These are phyloP conservation scores for Diaporthe sp. DNA, from an alignment of 2,329 filamentous ascomycete species.

Conservation along the genomic window DNA sequence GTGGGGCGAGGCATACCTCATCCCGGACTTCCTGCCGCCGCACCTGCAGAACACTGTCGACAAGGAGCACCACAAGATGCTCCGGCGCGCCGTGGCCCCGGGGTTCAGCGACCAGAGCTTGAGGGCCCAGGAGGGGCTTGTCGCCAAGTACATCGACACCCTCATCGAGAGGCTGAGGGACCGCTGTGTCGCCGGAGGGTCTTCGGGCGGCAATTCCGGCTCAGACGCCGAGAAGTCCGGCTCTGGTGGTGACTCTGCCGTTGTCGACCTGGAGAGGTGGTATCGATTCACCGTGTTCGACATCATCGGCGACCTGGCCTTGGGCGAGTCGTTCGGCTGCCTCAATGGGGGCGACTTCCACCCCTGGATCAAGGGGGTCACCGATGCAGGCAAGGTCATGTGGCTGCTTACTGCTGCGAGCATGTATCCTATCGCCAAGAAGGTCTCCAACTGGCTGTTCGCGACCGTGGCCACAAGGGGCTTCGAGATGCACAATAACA, in stretches of 20 bases:
- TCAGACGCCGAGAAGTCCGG: background rate
- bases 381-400: conserved; percentile 18
- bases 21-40: conserved; percentile 4
- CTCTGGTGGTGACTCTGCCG: background rate
- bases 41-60: conserved; percentile 40
- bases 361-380: conserved; percentile 18
- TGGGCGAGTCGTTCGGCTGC: conserved; percentile 32
- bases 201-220: background rate
- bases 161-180: conserved; percentile 42
- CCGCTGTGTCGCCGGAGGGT: background rate
- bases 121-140: conserved; percentile 48
- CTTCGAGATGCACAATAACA: conserved; percentile 16
- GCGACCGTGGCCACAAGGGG: conserved; percentile 9
- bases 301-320: conserved; percentile 27
- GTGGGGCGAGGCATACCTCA: conserved; percentile 6
- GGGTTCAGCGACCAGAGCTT: conserved; percentile 51
- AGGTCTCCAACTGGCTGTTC: conserved; percentile 16
- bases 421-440: conserved; percentile 2
- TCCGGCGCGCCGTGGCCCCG: conserved; percentile 45
- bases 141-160: conserved; percentile 46
- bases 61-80: conserved; percentile 40
- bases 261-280: conserved; percentile 44
- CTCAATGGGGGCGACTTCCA: conserved; percentile 6
- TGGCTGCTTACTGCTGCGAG: conserved; percentile 22
- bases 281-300: conserved; percentile 53